phyloP scores from a whole-genome alignment of 345 rosid species.

The Euphorbia lathyris region DNA sequence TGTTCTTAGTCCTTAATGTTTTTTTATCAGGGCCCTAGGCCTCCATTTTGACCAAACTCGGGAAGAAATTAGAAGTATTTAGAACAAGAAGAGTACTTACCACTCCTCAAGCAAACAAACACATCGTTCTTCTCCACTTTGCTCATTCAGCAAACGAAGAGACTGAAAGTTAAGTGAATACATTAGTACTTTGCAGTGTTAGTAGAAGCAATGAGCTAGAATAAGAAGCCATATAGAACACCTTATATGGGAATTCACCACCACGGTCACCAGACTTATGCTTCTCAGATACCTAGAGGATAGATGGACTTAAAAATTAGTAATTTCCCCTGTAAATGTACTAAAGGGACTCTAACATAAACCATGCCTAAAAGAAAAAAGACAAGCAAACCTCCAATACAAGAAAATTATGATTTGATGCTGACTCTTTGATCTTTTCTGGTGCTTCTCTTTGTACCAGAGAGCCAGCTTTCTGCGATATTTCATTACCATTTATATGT shows the following conservation, averaged over 20 bases:
- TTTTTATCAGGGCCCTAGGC: background rate
- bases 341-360: background rate
- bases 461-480: conserved; percentile 15
- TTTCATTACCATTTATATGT: conserved; percentile 29
- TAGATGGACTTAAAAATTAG: conserved; percentile 13
- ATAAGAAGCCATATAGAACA: conserved; percentile 21
- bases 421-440: conserved; percentile 23
- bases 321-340: conserved; percentile 7
- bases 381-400: conserved; percentile 68
- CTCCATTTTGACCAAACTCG: background rate
- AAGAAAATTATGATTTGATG: conserved; percentile 51
- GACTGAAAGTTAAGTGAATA: conserved; percentile 47
- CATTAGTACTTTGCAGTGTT: conserved; percentile 15
- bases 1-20: background rate
- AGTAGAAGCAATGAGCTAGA: conserved; percentile 7
- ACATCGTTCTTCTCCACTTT: conserved; percentile 72
- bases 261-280: conserved; percentile 34
- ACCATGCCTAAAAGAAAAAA: background rate
- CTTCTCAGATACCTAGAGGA: conserved; percentile 72
- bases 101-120: conserved; percentile 84
- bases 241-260: conserved; percentile 63
- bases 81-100: conserved; percentile 31
- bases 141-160: conserved; percentile 85
- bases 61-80: background rate
- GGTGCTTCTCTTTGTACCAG: conserved; percentile 25